Evolutionary conservation across 768 basidiomycete genomes (phyloP).

Genomic region (Mycena olivaceomarginata): DNA sequence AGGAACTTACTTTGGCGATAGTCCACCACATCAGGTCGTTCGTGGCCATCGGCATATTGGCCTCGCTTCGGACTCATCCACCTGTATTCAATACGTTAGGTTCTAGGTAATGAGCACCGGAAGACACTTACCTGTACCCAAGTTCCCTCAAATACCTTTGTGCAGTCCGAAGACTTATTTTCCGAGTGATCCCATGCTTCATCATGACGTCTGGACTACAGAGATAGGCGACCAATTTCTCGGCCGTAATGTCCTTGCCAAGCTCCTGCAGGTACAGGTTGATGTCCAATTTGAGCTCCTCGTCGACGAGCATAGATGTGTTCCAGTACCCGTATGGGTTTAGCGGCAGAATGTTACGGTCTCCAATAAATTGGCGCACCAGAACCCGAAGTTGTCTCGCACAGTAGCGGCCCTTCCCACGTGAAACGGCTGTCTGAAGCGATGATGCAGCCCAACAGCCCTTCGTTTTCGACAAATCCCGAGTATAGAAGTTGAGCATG

Average conservation of each 20-base stretch:
- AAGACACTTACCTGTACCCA: slow-evolving; percentile 44
- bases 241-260: slow-evolving; percentile 48
- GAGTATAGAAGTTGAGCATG: slow-evolving; percentile 27
- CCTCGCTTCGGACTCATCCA: slow-evolving; percentile 44
- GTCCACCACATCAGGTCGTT: slow-evolving; percentile 52
- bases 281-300: slow-evolving; percentile 42
- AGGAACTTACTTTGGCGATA: slow-evolving; percentile 51
- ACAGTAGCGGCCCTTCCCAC: background rate
- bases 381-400: slow-evolving; percentile 1
- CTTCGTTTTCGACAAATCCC: background rate
- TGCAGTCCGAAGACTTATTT: slow-evolving; percentile 48
- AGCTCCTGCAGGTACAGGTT: slow-evolving; percentile 43
- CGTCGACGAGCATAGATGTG: slow-evolving; percentile 41
- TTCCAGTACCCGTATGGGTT: slow-evolving; percentile 42
- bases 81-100: background rate
- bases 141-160: slow-evolving; percentile 48
- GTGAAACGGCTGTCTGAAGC: slow-evolving; percentile 4
- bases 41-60: slow-evolving; percentile 56
- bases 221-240: slow-evolving; percentile 47
- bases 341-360: slow-evolving; percentile 28
- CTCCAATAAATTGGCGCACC: slow-evolving; percentile 29
- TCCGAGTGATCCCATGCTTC: slow-evolving; percentile 38
- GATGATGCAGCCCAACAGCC: slow-evolving; percentile 14
- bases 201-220: slow-evolving; percentile 28
- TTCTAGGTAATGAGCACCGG: too few relatives aligned